Conservation (phyloP, 805 yeast genomes). For the Yarrowia porcina region DNA sequence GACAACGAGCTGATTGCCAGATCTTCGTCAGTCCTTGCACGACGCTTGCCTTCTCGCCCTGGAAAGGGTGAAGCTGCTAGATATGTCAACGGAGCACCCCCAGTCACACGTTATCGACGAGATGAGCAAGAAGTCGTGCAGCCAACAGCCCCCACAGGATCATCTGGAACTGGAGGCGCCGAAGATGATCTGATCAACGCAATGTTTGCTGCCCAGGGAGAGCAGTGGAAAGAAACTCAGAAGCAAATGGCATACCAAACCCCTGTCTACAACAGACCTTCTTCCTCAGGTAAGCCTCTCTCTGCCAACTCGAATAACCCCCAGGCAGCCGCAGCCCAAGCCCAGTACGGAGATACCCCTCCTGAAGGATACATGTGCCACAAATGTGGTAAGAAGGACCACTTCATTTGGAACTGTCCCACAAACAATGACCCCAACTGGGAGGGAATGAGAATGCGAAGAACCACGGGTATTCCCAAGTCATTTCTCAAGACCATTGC, state of each 20-base stretch:
- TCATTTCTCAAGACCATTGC: conserved; percentile 83
- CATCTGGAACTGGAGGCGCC: conserved; percentile 29
- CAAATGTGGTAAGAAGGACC: conserved; percentile 93
- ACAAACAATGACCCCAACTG: conserved; percentile 87
- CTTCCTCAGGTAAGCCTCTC: conserved; percentile 26
- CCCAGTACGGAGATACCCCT: conserved; percentile 44
- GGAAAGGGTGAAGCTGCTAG: conserved; percentile 55
- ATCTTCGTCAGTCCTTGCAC: conserved; percentile 76
- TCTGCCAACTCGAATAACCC: conserved; percentile 38
- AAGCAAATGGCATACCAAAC: conserved; percentile 84
- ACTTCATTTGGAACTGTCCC: conserved; percentile 96
- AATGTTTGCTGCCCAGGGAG: conserved; percentile 91
- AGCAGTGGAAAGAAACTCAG: conserved; percentile 94
- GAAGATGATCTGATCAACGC: conserved; percentile 87
- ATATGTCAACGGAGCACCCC: conserved; percentile 54
- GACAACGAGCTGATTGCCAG: conserved; percentile 91
- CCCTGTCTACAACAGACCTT: conserved; percentile 52
- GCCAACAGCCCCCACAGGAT: conserved; percentile 30
- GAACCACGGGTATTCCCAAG: conserved; percentile 97
- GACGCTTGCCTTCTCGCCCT: conserved; percentile 62
- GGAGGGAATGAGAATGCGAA: conserved; percentile 85
- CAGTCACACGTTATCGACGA: conserved; percentile 38
- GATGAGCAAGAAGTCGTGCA: conserved; percentile 36
- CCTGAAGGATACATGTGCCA: conserved; percentile 97
- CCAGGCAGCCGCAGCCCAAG: conserved; percentile 52